Evolutionary conservation across 2,329 filamentous ascomycete genomes (phyloP).

Genomic region (Dactylonectria macrodidyma): DNA sequence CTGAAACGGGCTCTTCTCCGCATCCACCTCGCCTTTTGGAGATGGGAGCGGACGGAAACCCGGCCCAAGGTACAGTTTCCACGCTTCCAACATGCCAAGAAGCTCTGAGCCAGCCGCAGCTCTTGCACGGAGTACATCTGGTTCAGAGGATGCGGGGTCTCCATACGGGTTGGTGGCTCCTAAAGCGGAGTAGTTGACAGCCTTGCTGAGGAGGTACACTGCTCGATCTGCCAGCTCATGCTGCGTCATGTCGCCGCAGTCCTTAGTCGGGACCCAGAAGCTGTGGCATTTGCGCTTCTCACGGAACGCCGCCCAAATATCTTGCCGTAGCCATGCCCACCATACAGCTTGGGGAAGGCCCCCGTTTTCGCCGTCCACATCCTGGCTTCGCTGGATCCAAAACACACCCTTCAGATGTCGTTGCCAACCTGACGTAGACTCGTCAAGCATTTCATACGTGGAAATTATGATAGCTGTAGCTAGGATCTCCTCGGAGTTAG

Average conservation of each 20-base stretch:
- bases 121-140: slow-evolving; percentile 36
- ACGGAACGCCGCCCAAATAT: slow-evolving; percentile 75
- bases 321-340: slow-evolving; percentile 77
- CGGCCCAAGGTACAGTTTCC: slow-evolving; percentile 52
- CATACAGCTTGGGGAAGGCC: slow-evolving; percentile 71
- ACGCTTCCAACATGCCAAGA: slow-evolving; percentile 47
- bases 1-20: slow-evolving; percentile 51
- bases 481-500: slow-evolving; percentile 69
- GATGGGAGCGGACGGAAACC: slow-evolving; percentile 59
- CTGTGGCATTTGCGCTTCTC: slow-evolving; percentile 69
- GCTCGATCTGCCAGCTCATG: slow-evolving; percentile 69
- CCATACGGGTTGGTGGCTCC: slow-evolving; percentile 26
- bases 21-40: slow-evolving; percentile 39
- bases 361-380: slow-evolving; percentile 71
- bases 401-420: slow-evolving; percentile 75
- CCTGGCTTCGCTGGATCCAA: slow-evolving; percentile 75
- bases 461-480: slow-evolving; percentile 72
- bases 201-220: slow-evolving; percentile 68
- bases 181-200: slow-evolving; percentile 70
- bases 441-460: slow-evolving; percentile 77
- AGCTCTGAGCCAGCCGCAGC: slow-evolving; percentile 53
- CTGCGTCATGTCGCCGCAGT: slow-evolving; percentile 61
- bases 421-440: slow-evolving; percentile 69
- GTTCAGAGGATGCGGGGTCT: slow-evolving; percentile 24
- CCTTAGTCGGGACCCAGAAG: slow-evolving; percentile 69